These are phyloP conservation scores for Amanita pallidorosea DNA, from an alignment of 768 basidiomycete genomes.

Conservation along the genomic window DNA sequence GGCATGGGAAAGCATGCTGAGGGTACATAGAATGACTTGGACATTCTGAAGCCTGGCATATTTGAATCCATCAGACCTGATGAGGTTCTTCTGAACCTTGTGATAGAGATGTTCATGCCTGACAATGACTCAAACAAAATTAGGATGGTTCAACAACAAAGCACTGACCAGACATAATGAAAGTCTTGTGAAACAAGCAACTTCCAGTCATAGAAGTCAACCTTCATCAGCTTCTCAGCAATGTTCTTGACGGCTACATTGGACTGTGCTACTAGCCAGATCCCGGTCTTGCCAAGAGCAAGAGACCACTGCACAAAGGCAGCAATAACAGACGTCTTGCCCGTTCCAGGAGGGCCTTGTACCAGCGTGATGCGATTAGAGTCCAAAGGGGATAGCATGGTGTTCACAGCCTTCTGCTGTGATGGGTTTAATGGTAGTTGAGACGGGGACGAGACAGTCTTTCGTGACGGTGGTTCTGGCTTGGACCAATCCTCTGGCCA, in stretches of 20 bases:
- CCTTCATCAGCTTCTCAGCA: conserved; percentile 61
- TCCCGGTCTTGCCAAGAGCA: conserved; percentile 28
- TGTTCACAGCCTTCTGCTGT: conserved; percentile 35
- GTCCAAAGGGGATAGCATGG: conserved; percentile 30
- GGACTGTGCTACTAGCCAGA: conserved; percentile 79
- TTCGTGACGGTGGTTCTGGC: background rate
- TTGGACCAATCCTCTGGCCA: conserved; percentile 33
- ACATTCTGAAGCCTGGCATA: conserved; percentile 22
- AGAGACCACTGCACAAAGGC: conserved; percentile 43
- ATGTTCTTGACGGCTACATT: conserved; percentile 89
- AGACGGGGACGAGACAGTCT: background rate
- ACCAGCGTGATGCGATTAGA: conserved; percentile 29
- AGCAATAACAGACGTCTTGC: conserved; percentile 67
- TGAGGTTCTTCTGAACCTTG: conserved; percentile 35
- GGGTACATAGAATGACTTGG: conserved; percentile 63
- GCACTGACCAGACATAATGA: conserved; percentile 44
- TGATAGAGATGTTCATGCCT: conserved; percentile 80
- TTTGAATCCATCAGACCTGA: conserved; percentile 34
- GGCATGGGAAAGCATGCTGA: conserved; percentile 58
- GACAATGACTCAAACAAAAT: background rate
- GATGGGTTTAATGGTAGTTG: conserved; percentile 27
- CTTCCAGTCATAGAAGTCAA: conserved; percentile 45
- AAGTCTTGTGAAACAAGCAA: conserved; percentile 67
- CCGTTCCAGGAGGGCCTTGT: conserved; percentile 57
- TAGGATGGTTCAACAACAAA: conserved; percentile 7